Conservation (phyloP, 345 rosid species). For the Carallia pectinifolia region DNA sequence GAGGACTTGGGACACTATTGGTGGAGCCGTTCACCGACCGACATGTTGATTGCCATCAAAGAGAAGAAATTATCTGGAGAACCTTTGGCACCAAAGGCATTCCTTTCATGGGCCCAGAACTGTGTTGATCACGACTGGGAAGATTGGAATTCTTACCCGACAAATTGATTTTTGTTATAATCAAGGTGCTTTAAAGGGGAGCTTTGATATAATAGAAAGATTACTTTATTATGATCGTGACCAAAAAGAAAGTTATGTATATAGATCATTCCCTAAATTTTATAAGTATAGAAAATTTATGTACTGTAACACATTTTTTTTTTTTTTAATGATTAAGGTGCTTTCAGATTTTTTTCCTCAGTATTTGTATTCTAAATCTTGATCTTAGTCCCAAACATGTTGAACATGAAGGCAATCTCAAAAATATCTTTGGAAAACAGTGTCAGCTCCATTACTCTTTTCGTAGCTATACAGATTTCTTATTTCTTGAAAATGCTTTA, state of each 20-base stretch:
- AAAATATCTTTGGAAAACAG: constrained; percentile 3
- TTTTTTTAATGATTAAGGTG: not conserved
- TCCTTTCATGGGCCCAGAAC: constrained; percentile 46
- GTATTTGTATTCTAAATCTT: not conserved
- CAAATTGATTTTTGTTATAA: constrained; percentile 13
- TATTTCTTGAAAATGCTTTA: constrained; percentile 22
- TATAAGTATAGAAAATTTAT: too few species aligned
- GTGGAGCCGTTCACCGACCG: constrained; percentile 48
- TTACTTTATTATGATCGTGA: too few species aligned
- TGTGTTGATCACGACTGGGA: constrained; percentile 42
- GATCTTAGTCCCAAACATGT: not conserved
- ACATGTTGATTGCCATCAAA: constrained; percentile 36
- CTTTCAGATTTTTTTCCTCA: not conserved
- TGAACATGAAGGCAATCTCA: constrained; percentile 1
- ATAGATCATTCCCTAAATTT: too few species aligned
- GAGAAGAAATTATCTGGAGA: constrained; percentile 44
- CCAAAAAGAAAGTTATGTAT: too few species aligned
- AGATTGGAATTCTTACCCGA: constrained; percentile 30
- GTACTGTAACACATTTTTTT: too few species aligned
- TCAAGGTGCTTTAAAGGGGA: not conserved
- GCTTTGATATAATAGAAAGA: too few species aligned
- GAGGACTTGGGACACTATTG: constrained; percentile 45
- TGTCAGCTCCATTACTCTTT: constrained; percentile 23
- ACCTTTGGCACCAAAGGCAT: constrained; percentile 37
- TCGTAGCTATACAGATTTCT: constrained; percentile 46